Percentiles rank a stretch among this genome's conserved stretches.
phyloP scores from a whole-genome alignment of 2,329 filamentous ascomycete genomes.

The Pseudohalonectria lignicola region DNA sequence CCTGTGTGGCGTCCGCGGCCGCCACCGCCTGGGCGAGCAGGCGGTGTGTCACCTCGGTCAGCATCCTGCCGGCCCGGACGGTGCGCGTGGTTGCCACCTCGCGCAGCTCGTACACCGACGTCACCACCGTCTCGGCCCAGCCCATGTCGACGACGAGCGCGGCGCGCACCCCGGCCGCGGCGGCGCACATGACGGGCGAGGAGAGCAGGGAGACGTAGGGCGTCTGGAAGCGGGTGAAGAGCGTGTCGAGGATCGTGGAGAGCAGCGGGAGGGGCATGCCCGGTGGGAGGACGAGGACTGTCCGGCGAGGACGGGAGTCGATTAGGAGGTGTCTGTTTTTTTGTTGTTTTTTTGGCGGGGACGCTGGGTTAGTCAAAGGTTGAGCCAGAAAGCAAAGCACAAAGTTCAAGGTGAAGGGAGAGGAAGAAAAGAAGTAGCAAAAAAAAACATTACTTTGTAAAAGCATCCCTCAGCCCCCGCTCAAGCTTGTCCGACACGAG shows the following conservation, averaged over 20 bases:
- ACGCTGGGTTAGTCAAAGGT: no score
- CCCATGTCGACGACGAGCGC: conserved; percentile 82
- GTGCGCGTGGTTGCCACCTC: conserved; percentile 64
- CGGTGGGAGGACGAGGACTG: conserved; percentile 57
- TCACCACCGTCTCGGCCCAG: conserved; percentile 82
- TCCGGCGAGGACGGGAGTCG: conserved; percentile 64
- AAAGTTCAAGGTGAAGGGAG: background rate
- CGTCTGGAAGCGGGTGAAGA: conserved; percentile 73
- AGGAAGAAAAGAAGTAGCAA: conserved; percentile 4
- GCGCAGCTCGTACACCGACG: conserved; percentile 81
- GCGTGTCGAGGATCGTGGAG: conserved; percentile 57
- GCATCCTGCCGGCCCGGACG: conserved; percentile 60
- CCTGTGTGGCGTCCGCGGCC: conserved; percentile 9
- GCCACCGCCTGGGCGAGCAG: conserved; percentile 35
- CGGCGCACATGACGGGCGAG: conserved; percentile 58
- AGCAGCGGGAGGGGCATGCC: conserved; percentile 10
- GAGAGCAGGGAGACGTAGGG: conserved; percentile 75
- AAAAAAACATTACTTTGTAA: conserved; percentile 55
- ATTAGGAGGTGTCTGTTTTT: conserved; percentile 47
- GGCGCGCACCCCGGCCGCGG: conserved; percentile 76
- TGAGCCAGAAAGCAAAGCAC: no score
- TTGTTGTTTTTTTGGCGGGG: no score
- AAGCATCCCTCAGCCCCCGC: conserved; percentile 67
- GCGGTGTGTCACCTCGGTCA: conserved; percentile 60
- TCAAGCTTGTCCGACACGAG: conserved; percentile 83